Conservation (phyloP, 2,329 filamentous ascomycete species). For the Akanthomyces uredinophilus region DNA sequence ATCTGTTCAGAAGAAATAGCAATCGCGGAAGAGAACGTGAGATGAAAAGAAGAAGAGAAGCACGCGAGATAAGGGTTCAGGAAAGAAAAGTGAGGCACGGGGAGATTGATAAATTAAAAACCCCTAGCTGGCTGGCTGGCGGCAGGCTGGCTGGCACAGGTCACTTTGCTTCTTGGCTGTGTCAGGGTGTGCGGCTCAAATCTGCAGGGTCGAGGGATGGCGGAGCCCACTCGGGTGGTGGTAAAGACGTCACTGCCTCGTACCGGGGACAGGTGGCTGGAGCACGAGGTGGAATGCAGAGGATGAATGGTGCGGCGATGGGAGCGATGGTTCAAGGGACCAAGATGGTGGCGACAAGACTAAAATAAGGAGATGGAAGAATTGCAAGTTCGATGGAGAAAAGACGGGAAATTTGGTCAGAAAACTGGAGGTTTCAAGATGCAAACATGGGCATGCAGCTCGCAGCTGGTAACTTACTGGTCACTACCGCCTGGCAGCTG, state of each 20-base stretch:
- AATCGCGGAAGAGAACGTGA: not conserved
- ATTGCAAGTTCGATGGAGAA: not conserved
- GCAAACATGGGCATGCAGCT: not conserved
- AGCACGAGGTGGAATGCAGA: not conserved
- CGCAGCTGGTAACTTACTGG: not conserved
- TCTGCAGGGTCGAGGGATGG: conserved; percentile 11
- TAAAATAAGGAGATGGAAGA: not conserved
- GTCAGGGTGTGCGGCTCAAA: conserved; percentile 9
- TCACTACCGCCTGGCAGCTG: not conserved
- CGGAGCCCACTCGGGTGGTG: not conserved
- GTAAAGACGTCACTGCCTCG: conserved; percentile 7
- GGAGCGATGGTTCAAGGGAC: not conserved
- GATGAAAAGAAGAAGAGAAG: not conserved
- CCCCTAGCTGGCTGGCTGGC: not conserved
- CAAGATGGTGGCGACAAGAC: not conserved
- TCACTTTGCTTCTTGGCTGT: not conserved
- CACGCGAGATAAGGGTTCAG: not conserved
- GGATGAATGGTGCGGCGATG: not conserved
- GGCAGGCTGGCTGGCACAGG: not conserved
- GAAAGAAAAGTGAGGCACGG: not conserved
- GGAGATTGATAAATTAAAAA: conserved; percentile 11
- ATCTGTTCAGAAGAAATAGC: not conserved
- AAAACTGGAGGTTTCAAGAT: not conserved
- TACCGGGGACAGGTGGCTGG: conserved; percentile 5
- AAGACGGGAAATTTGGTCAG: not conserved